Evolutionary conservation across 2,329 filamentous ascomycete species (phyloP).

Genomic region (Cordyceps javanica): DNA sequence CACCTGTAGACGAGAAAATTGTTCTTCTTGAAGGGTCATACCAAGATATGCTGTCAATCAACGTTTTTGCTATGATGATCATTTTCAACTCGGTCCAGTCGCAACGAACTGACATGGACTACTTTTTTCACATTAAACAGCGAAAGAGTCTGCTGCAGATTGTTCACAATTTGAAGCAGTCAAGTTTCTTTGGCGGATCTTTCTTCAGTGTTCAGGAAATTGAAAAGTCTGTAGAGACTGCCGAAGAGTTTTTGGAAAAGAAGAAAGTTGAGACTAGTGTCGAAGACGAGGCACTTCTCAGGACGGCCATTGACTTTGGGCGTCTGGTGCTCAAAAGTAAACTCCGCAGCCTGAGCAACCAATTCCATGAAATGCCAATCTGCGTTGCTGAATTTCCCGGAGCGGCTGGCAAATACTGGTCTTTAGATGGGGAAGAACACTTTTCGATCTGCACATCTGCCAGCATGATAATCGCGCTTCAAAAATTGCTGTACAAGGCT

Average conservation of each 20-base stretch:
- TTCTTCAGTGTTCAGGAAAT: slow-evolving; percentile 65
- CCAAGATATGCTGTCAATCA: slow-evolving; percentile 77
- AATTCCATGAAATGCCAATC: slow-evolving; percentile 71
- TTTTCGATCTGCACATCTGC: slow-evolving; percentile 40
- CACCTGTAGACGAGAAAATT: slow-evolving; percentile 64
- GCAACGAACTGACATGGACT: slow-evolving; percentile 75
- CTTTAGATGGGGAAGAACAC: slow-evolving; percentile 53
- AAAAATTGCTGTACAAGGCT: slow-evolving; percentile 44
- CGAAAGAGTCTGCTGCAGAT: slow-evolving; percentile 59
- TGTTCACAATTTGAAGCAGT: slow-evolving; percentile 73
- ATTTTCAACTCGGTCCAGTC: slow-evolving; percentile 85
- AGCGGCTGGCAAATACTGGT: slow-evolving; percentile 57
- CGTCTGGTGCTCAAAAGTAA: slow-evolving; percentile 51
- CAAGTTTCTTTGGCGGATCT: slow-evolving; percentile 78
- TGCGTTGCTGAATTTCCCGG: slow-evolving; percentile 63
- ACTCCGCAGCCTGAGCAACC: slow-evolving; percentile 61
- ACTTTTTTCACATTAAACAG: slow-evolving; percentile 79
- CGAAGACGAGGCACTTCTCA: slow-evolving; percentile 56
- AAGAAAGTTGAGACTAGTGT: slow-evolving; percentile 50
- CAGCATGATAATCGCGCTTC: slow-evolving; percentile 44
- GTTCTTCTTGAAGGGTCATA: slow-evolving; percentile 74
- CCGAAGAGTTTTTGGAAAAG: slow-evolving; percentile 60
- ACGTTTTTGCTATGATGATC: slow-evolving; percentile 78
- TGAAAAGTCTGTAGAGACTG: slow-evolving; percentile 55
- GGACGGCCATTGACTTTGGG: slow-evolving; percentile 60